These are phyloP conservation scores for Telfairia occidentalis DNA, from an alignment of 331 rosid species.

Conservation along the genomic window DNA sequence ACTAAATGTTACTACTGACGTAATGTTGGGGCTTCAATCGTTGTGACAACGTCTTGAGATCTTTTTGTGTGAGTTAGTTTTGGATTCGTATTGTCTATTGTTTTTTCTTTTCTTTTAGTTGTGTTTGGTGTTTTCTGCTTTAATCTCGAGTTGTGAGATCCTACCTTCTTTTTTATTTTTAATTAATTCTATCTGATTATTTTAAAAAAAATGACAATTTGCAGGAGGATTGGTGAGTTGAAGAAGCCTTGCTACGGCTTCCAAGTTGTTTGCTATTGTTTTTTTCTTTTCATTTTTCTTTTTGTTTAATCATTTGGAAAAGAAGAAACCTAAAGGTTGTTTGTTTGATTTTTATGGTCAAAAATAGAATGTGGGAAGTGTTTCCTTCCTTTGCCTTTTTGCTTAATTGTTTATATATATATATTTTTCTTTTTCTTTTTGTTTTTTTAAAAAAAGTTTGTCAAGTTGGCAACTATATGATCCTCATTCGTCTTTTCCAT, in stretches of 20 bases:
- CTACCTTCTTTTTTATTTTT: too few relatives aligned
- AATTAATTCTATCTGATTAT: too few relatives aligned
- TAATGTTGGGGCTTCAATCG: too few relatives aligned
- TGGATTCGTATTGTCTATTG: too few relatives aligned
- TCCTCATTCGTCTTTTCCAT: background rate
- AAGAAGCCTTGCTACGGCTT: background rate
- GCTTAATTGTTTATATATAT: background rate
- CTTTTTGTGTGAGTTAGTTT: too few relatives aligned
- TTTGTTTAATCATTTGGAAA: background rate
- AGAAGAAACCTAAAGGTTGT: background rate
- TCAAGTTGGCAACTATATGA: background rate
- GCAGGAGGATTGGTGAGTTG: background rate
- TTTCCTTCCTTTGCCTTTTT: background rate
- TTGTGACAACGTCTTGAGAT: too few relatives aligned
- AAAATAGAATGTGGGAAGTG: constrained; percentile 5
- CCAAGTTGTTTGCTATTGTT: background rate
- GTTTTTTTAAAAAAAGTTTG: background rate
- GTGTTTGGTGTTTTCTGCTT: too few relatives aligned
- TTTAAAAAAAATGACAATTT: too few relatives aligned
- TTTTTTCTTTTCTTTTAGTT: too few relatives aligned
- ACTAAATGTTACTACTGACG: too few relatives aligned
- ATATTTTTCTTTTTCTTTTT: background rate
- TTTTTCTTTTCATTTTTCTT: background rate
- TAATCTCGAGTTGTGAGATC: too few relatives aligned
- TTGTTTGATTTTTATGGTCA: background rate